Conservation (phyloP, 139 green algal species). For the Chlamydomonas incerta region DNA sequence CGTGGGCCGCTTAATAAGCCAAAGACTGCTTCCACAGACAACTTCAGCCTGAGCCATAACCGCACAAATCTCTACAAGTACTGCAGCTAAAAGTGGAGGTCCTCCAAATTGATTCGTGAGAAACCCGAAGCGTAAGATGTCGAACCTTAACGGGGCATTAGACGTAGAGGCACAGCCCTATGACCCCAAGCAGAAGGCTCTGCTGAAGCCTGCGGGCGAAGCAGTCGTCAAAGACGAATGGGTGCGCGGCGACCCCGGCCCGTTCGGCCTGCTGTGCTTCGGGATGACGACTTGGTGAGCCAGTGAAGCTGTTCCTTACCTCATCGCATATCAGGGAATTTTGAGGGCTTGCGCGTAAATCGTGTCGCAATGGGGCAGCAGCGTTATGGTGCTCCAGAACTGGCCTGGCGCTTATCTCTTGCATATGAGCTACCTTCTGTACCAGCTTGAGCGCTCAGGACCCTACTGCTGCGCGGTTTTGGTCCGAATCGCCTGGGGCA, state of each 20-base stretch:
- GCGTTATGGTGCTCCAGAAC: neutral
- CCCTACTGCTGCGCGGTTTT: neutral
- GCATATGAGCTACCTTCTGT: neutral
- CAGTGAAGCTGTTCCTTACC: neutral
- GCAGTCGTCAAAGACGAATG: constrained; percentile 16
- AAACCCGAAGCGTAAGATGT: too few species aligned
- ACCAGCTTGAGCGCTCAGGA: neutral
- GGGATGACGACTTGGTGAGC: neutral
- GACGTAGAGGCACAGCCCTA: too few species aligned
- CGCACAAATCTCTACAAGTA: too few species aligned
- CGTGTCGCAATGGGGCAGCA: neutral
- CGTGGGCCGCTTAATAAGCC: too few species aligned
- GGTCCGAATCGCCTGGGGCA: neutral
- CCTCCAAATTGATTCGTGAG: too few species aligned
- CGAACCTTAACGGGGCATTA: too few species aligned
- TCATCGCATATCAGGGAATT: too few species aligned
- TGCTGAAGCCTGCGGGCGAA: too few species aligned
- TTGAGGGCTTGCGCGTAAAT: neutral
- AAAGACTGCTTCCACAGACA: too few species aligned
- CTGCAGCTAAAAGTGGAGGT: too few species aligned
- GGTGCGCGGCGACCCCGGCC: constrained; percentile 36
- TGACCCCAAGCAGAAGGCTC: too few species aligned
- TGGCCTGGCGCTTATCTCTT: neutral
- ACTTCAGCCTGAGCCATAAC: too few species aligned
- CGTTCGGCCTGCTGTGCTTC: neutral